Percentiles rank a stretch among this genome's conserved stretches.
These are phyloP conservation scores for Chaetomium strumarium DNA, from an alignment of 2,329 filamentous ascomycete species.

Conservation along the genomic window DNA sequence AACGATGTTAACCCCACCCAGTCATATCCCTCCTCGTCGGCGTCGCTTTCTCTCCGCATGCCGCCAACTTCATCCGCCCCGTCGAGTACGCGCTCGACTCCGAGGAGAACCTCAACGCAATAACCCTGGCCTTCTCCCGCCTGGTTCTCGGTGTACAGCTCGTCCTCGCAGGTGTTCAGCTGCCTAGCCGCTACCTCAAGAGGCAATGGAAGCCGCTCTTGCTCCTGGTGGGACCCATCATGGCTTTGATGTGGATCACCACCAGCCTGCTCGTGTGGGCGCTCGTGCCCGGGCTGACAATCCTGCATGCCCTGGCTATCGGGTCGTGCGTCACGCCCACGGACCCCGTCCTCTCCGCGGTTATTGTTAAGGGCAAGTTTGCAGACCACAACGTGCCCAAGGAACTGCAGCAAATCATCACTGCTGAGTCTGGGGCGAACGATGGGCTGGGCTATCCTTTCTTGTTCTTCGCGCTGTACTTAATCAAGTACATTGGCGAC, in stretches of 20 bases:
- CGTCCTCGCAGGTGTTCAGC: constrained; percentile 79
- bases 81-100: constrained; percentile 63
- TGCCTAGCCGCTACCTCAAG: constrained; percentile 75
- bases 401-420: constrained; percentile 72
- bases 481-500: constrained; percentile 68
- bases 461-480: constrained; percentile 74
- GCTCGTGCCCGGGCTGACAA: constrained; percentile 63
- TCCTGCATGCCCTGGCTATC: constrained; percentile 73
- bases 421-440: constrained; percentile 80
- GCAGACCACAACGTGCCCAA: constrained; percentile 85
- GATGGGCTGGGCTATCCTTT: constrained; percentile 88
- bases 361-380: constrained; percentile 89
- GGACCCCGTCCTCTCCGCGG: constrained; percentile 80
- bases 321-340: constrained; percentile 89
- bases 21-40: constrained; percentile 81
- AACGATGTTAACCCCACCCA: constrained; percentile 30
- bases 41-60: constrained; percentile 71
- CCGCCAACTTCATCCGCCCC: constrained; percentile 68
- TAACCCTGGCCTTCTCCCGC: constrained; percentile 79
- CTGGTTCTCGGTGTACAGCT: constrained; percentile 87
- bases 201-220: constrained; percentile 72
- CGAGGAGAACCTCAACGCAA: constrained; percentile 55
- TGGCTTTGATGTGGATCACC: constrained; percentile 79
- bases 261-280: constrained; percentile 76
- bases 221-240: constrained; percentile 73